Evolutionary conservation across 805 yeast genomes (phyloP).

Genomic region (Saccharomyces eubayanus): DNA sequence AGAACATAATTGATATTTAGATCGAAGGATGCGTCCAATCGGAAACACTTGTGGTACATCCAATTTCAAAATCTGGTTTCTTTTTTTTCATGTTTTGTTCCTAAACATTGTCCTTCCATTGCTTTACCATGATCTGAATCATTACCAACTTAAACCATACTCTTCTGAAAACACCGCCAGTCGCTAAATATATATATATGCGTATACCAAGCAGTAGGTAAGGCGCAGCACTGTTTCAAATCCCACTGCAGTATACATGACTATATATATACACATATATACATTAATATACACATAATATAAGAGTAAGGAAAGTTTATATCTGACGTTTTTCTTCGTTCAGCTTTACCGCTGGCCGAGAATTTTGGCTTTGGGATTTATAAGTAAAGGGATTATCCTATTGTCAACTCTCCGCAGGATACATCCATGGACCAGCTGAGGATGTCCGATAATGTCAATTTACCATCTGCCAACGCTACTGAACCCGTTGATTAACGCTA

Average conservation of each 20-base stretch:
- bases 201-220: neutral
- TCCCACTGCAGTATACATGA: too few species aligned
- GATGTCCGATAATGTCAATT: slow-evolving; percentile 8
- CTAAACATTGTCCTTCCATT: too few species aligned
- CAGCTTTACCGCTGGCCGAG: neutral
- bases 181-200: neutral
- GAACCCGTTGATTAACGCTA: slow-evolving; percentile 56
- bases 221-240: too few species aligned
- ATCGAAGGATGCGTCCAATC: too few species aligned
- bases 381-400: neutral
- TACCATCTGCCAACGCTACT: slow-evolving; percentile 45
- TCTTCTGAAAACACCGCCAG: too few species aligned
- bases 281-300: neutral
- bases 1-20: too few species aligned
- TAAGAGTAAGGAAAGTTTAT: neutral
- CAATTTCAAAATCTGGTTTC: too few species aligned
- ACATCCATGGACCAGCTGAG: slow-evolving; percentile 9
- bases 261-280: neutral
- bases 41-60: too few species aligned
- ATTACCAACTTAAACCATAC: too few species aligned
- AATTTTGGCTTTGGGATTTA: neutral
- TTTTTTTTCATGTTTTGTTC: too few species aligned
- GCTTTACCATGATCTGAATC: too few species aligned
- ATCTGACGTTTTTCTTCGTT: neutral
- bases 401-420: neutral